Evolutionary conservation across 768 basidiomycete genomes (phyloP).

Genomic region (Amanita polypyramis): DNA sequence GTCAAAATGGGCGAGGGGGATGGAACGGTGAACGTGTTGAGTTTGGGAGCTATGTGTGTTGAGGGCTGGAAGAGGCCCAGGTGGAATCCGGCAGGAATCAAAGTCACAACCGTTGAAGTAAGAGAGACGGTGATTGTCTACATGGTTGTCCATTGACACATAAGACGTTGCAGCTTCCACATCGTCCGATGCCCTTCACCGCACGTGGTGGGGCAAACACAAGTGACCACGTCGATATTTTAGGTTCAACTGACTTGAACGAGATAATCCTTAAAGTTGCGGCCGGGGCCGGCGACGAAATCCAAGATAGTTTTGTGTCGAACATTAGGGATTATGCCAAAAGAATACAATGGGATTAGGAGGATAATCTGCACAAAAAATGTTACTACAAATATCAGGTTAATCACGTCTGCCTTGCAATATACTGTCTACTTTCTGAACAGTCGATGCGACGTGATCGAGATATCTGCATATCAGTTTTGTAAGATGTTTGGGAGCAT

Average conservation of each 20-base stretch:
- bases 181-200: conserved; percentile 59
- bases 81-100: conserved; percentile 91
- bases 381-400: neutral
- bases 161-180: conserved; percentile 46
- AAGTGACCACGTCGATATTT: conserved; percentile 82
- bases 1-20: conserved; percentile 94
- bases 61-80: conserved; percentile 85
- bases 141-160: conserved; percentile 5
- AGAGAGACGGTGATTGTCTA: conserved; percentile 9
- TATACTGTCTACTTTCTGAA: conserved; percentile 13
- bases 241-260: conserved; percentile 72
- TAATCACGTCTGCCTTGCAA: conserved; percentile 6
- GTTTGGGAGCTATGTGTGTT: conserved; percentile 92
- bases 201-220: conserved; percentile 90
- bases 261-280: conserved; percentile 88
- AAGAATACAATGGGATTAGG: conserved; percentile 69
- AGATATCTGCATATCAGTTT: conserved; percentile 17
- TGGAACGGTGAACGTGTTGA: conserved; percentile 81
- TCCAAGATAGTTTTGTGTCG: conserved; percentile 63
- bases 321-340: conserved; percentile 67
- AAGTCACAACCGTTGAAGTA: conserved; percentile 81
- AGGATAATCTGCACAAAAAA: conserved; percentile 9
- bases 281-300: conserved; percentile 67
- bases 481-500: conserved; percentile 9
- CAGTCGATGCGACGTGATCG: conserved; percentile 12